A percentile compares a stretch with the other conserved stretches of the same genome.
phyloP scores from a whole-genome alignment of 2,329 filamentous ascomycete genomes.

The Gnomoniopsis smithogilvyi region DNA sequence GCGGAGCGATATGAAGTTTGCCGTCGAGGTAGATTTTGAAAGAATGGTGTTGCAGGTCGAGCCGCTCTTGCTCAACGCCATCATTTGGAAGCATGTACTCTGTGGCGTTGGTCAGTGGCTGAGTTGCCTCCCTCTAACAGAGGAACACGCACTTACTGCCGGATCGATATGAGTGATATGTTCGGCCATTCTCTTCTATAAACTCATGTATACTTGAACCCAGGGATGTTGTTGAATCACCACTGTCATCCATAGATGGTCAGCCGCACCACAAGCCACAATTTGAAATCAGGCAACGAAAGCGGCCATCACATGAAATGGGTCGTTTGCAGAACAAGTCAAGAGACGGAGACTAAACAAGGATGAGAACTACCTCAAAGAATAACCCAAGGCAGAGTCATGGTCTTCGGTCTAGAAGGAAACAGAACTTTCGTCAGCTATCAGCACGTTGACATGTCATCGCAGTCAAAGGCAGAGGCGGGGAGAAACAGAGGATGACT shows the following conservation, averaged over 20 bases:
- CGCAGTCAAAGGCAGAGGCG: not conserved
- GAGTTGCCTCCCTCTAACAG: not conserved
- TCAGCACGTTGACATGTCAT: not conserved
- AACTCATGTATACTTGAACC: slow-evolving; percentile 26
- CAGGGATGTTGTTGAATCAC: slow-evolving; percentile 28
- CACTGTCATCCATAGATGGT: slow-evolving; percentile 1
- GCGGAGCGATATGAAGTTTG: slow-evolving; percentile 41
- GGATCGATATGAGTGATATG: slow-evolving; percentile 29
- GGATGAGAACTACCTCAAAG: slow-evolving; percentile 3
- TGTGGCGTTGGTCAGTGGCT: slow-evolving; percentile 4
- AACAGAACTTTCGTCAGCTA: not conserved
- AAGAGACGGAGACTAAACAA: not conserved
- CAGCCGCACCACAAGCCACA: not conserved
- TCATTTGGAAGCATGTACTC: slow-evolving; percentile 32
- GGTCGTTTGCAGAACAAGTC: not conserved
- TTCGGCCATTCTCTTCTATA: slow-evolving; percentile 28
- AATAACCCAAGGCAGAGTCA: slow-evolving; percentile 12
- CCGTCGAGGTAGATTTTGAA: slow-evolving; percentile 38
- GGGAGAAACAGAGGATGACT: not conserved
- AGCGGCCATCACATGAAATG: not conserved
- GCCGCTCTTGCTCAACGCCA: slow-evolving; percentile 29
- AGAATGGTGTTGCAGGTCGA: slow-evolving; percentile 36
- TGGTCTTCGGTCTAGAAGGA: slow-evolving; percentile 4
- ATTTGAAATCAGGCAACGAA: not conserved
- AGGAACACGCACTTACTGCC: slow-evolving; percentile 26